Conservation (phyloP, 176 grass and related monocot species). For the Carex cristatella region DNA sequence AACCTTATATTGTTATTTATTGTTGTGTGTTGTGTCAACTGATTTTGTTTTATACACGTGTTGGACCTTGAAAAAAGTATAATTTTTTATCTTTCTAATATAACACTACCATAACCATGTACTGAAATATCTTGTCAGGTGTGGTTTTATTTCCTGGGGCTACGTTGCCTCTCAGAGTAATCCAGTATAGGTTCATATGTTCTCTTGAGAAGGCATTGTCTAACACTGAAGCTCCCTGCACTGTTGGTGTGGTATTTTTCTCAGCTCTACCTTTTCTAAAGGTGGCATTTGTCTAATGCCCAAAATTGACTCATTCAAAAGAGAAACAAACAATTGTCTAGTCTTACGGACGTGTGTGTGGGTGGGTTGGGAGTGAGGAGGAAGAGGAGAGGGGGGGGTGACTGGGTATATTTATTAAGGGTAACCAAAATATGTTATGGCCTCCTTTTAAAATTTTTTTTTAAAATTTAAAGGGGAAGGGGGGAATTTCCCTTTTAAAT, state of each 20-base stretch:
- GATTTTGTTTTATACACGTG: neutral
- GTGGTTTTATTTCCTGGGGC: conserved; percentile 94
- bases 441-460: too few relatives aligned
- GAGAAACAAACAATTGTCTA: neutral
- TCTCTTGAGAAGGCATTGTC: conserved; percentile 73
- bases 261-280: conserved; percentile 8
- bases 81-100: neutral
- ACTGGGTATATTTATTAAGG: neutral
- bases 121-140: conserved; percentile 38
- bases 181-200: conserved; percentile 57
- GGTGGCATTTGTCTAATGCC: neutral
- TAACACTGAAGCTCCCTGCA: conserved; percentile 56
- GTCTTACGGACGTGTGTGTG: neutral
- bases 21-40: neutral
- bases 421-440: neutral
- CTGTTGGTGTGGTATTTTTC: conserved; percentile 77
- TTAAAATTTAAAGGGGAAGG: too few relatives aligned
- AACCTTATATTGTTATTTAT: conserved; percentile 20
- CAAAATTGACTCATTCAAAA: neutral
- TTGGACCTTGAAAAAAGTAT: conserved; percentile 18
- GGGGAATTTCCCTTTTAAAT: too few relatives aligned
- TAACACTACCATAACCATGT: conserved; percentile 15
- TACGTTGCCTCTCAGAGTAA: conserved; percentile 78
- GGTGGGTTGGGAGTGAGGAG: neutral
- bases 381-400: neutral